Conservation (phyloP, 2,329 filamentous ascomycete genomes). For the Neopestalotiopsis clavispora region DNA sequence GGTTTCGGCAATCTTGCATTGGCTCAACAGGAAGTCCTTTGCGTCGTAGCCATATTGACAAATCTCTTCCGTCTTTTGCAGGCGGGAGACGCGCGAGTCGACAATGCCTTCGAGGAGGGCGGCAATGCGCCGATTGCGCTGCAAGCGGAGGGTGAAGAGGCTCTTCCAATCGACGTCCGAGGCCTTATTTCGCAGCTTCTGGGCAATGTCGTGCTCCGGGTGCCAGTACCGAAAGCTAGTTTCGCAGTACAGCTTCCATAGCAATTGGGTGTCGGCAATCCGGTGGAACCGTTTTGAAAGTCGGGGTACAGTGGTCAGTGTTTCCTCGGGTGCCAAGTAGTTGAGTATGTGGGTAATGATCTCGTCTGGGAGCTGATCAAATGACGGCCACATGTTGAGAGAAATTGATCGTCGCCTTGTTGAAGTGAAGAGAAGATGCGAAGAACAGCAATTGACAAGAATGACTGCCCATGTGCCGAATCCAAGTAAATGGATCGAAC, state of each 20-base stretch:
- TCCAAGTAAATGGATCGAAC: not conserved
- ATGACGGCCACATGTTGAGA: constrained; percentile 26
- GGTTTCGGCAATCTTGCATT: constrained; percentile 64
- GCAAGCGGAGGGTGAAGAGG: constrained; percentile 63
- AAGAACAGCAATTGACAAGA: not conserved
- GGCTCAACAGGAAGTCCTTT: constrained; percentile 79
- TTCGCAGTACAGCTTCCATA: constrained; percentile 82
- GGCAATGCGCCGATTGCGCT: constrained; percentile 56
- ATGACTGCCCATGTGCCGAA: not conserved
- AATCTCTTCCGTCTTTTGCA: constrained; percentile 73
- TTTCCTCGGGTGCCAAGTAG: constrained; percentile 62
- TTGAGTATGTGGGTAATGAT: constrained; percentile 80
- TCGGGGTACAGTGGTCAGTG: constrained; percentile 50
- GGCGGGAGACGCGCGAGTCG: constrained; percentile 69
- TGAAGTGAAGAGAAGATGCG: not conserved
- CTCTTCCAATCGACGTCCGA: constrained; percentile 74
- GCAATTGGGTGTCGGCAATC: constrained; percentile 71
- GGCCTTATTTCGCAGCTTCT: constrained; percentile 58
- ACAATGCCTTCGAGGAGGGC: constrained; percentile 71
- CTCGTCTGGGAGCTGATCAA: constrained; percentile 75
- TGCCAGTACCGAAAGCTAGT: constrained; percentile 78
- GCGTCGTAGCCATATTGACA: constrained; percentile 80
- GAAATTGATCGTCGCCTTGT: not conserved
- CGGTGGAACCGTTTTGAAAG: constrained; percentile 68
- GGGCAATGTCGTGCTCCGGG: constrained; percentile 61